Conservation (phyloP, 208 protist genomes). For the Trypanosoma rangeli region DNA sequence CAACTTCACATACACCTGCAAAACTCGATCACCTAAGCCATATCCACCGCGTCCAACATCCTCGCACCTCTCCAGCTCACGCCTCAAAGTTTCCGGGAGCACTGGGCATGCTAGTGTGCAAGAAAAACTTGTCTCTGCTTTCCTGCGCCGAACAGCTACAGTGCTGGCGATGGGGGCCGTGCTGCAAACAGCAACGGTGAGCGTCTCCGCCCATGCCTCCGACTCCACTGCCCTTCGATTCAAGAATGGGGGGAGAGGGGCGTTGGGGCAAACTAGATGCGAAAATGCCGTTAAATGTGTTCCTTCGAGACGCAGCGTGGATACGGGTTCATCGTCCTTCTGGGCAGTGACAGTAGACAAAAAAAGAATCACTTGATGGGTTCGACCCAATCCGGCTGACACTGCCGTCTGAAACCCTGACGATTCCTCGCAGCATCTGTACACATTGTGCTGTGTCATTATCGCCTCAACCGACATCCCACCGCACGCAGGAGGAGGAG, state of each 20-base stretch:
- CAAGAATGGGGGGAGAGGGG: background rate
- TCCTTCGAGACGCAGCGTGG: constrained; percentile 2
- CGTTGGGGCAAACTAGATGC: constrained; percentile 7
- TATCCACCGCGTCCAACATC: background rate
- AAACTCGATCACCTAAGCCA: background rate
- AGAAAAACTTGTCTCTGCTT: constrained; percentile 16
- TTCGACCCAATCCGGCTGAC: constrained; percentile 8
- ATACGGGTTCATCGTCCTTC: background rate
- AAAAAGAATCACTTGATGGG: constrained; percentile 17
- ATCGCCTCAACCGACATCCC: background rate
- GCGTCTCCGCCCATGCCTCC: constrained; percentile 9
- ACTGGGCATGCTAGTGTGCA: constrained; percentile 10
- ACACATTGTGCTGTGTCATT: background rate
- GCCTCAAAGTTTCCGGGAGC: background rate
- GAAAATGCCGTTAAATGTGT: constrained; percentile 13
- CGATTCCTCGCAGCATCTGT: constrained; percentile 1
- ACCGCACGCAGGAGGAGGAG: background rate
- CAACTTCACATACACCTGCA: constrained; percentile 12
- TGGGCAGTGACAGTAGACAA: background rate
- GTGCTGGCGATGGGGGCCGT: background rate
- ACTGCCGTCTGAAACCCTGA: background rate
- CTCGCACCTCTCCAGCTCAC: background rate
- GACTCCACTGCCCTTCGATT: background rate
- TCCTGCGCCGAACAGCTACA: background rate
- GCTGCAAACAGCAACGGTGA: background rate